Percentiles rank a stretch among this genome's conserved stretches.
Conservation (phyloP, 169 alveolate genomes). For the Eimeria sp. region DNA sequence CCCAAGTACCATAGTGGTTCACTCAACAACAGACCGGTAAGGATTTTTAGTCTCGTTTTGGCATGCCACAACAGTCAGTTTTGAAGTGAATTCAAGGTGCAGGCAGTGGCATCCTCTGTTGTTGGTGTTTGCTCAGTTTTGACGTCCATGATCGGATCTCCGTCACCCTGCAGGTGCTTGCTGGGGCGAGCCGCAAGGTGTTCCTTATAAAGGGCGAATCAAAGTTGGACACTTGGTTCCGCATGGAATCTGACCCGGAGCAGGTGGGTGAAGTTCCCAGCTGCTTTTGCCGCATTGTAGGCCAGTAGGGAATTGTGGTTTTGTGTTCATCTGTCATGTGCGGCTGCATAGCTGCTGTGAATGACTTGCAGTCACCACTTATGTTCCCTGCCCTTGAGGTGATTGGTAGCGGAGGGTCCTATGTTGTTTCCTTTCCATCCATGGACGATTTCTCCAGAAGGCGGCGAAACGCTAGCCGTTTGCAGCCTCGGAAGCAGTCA, state of each 20-base stretch:
- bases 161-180: constrained; percentile 84
- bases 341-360: not conserved
- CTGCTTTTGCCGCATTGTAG: not conserved
- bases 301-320: not conserved
- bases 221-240: constrained; percentile 86
- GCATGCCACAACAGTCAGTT: not conserved
- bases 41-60: not conserved
- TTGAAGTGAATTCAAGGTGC: not conserved
- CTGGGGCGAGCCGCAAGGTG: constrained; percentile 85
- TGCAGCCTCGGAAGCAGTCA: constrained; percentile 28
- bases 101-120: not conserved
- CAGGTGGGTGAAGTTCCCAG: constrained; percentile 2
- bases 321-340: not conserved
- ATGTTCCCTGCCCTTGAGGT: constrained; percentile 75
- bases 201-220: constrained; percentile 84
- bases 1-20: constrained; percentile 62
- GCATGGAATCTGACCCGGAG: constrained; percentile 39
- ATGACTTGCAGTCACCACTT: constrained; percentile 40
- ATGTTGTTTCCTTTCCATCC: constrained; percentile 81
- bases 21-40: constrained; percentile 67
- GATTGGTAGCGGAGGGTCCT: constrained; percentile 39
- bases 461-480: constrained; percentile 13
- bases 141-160: constrained; percentile 87
- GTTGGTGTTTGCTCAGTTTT: constrained; percentile 78
- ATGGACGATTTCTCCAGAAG: constrained; percentile 69